A percentile compares a stretch with the other conserved stretches of the same genome.
Evolutionary conservation across 202 grass and related monocot species (phyloP).

Genomic region (Cymbopogon flexuosus): DNA sequence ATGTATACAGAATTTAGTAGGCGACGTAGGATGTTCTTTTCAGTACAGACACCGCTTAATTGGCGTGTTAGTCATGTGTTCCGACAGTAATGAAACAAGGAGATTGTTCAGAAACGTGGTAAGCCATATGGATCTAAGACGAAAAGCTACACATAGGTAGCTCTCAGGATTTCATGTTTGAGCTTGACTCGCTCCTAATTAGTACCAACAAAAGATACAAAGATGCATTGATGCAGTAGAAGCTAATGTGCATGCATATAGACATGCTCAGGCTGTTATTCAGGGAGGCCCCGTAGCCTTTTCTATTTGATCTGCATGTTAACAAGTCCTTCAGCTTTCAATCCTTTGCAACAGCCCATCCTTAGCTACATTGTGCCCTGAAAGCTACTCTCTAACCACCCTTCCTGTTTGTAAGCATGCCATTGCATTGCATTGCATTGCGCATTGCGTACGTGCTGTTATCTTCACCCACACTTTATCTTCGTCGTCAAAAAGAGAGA

Average conservation of each 20-base stretch:
- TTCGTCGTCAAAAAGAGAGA: not conserved
- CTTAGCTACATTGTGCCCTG: conserved; percentile 41
- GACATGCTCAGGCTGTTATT: conserved; percentile 26
- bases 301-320: conserved; percentile 26
- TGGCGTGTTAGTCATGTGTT: conserved; percentile 19
- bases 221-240: conserved; percentile 23
- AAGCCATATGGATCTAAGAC: conserved; percentile 21
- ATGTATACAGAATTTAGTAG: not conserved
- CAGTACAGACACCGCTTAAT: not conserved
- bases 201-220: conserved; percentile 13
- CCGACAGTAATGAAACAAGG: conserved; percentile 21
- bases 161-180: conserved; percentile 28
- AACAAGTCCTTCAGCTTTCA: conserved; percentile 31
- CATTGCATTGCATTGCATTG: not conserved
- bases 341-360: conserved; percentile 40
- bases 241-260: conserved; percentile 23
- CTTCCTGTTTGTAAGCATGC: conserved; percentile 25
- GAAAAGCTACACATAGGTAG: conserved; percentile 26
- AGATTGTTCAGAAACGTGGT: conserved; percentile 17
- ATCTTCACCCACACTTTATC: conserved; percentile 23
- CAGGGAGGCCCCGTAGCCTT: not conserved
- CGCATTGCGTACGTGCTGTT: not conserved
- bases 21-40: conserved; percentile 11
- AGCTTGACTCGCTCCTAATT: conserved; percentile 16
- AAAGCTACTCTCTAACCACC: conserved; percentile 46